Percentiles rank a stretch among this genome's conserved stretches.
phyloP scores from a whole-genome alignment of 768 basidiomycete species.

The Piloderma croceum region DNA sequence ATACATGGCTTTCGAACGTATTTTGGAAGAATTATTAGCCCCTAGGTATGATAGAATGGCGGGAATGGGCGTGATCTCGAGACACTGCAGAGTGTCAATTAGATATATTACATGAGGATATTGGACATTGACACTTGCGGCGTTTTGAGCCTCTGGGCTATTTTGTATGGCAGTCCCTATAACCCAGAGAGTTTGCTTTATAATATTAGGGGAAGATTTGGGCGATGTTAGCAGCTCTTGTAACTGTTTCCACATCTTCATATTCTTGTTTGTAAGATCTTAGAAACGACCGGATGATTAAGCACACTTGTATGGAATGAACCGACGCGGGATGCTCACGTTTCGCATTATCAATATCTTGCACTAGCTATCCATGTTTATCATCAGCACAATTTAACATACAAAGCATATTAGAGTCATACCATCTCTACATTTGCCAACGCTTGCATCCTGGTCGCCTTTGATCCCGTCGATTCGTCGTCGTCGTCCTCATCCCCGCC shows the following conservation, averaged over 20 bases:
- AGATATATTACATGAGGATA: background rate
- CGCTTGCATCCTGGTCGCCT: slow-evolving; percentile 61
- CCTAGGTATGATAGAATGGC: slow-evolving; percentile 55
- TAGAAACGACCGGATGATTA: background rate
- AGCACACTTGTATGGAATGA: background rate
- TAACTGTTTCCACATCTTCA: slow-evolving; percentile 76
- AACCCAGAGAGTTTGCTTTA: slow-evolving; percentile 73
- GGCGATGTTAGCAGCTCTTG: slow-evolving; percentile 55
- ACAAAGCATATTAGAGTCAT: slow-evolving; percentile 11
- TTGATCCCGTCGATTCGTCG: no score
- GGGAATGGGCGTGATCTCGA: slow-evolving; percentile 60
- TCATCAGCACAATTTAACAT: background rate
- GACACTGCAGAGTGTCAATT: slow-evolving; percentile 39
- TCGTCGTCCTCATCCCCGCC: slow-evolving; percentile 52
- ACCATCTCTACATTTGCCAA: slow-evolving; percentile 89
- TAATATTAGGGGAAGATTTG: slow-evolving; percentile 52
- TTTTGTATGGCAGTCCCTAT: slow-evolving; percentile 88
- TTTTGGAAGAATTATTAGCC: slow-evolving; percentile 45
- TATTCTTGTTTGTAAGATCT: slow-evolving; percentile 59
- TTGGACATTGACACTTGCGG: slow-evolving; percentile 39
- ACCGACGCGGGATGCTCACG: slow-evolving; percentile 34
- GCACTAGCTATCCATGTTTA: slow-evolving; percentile 55
- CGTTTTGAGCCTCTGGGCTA: slow-evolving; percentile 77
- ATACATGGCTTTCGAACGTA: slow-evolving; percentile 80
- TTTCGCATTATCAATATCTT: slow-evolving; percentile 89